Evolutionary conservation across 2,329 filamentous ascomycete genomes (phyloP).

Genomic region (Bipolaris sorokiniana): DNA sequence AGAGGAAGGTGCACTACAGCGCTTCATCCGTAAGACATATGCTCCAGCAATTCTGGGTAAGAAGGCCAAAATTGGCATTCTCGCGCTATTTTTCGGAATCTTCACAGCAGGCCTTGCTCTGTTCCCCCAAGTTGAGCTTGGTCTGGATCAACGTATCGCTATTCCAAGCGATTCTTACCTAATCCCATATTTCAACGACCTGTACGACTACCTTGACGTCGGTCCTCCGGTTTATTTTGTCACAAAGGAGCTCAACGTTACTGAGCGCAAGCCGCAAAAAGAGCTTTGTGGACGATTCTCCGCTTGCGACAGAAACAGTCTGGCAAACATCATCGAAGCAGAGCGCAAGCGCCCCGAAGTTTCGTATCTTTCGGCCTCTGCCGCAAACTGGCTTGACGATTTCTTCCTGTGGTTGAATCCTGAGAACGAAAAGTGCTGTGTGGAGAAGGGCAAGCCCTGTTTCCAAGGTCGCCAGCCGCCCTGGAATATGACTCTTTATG

Average conservation of each 20-base stretch:
- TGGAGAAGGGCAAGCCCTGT: constrained; percentile 68
- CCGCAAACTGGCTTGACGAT: constrained; percentile 96
- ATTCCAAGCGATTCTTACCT: constrained; percentile 93
- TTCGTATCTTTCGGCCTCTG: constrained; percentile 85
- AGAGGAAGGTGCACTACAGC: constrained; percentile 82
- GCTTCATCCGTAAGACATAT: constrained; percentile 89
- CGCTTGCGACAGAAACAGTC: constrained; percentile 80
- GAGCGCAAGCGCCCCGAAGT: constrained; percentile 88
- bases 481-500: constrained; percentile 87
- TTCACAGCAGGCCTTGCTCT: constrained; percentile 86
- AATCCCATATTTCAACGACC: constrained; percentile 94
- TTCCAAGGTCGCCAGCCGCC: constrained; percentile 77
- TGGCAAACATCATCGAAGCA: constrained; percentile 90
- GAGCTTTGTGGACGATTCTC: constrained; percentile 91
- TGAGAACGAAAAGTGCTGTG: constrained; percentile 68
- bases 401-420: constrained; percentile 98
- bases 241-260: constrained; percentile 79
- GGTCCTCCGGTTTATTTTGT: constrained; percentile 98
- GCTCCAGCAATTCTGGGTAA: constrained; percentile 81
- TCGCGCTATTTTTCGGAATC: constrained; percentile 83
- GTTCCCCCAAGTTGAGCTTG: constrained; percentile 82
- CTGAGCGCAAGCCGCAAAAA: constrained; percentile 76
- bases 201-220: constrained; percentile 88
- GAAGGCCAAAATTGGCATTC: constrained; percentile 76
- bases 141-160: constrained; percentile 91